Evolutionary conservation across 2,329 filamentous ascomycete species (phyloP), one percentile per base, ranked within the genome.

Genomic region (Cordyceps javanica): DNA sequence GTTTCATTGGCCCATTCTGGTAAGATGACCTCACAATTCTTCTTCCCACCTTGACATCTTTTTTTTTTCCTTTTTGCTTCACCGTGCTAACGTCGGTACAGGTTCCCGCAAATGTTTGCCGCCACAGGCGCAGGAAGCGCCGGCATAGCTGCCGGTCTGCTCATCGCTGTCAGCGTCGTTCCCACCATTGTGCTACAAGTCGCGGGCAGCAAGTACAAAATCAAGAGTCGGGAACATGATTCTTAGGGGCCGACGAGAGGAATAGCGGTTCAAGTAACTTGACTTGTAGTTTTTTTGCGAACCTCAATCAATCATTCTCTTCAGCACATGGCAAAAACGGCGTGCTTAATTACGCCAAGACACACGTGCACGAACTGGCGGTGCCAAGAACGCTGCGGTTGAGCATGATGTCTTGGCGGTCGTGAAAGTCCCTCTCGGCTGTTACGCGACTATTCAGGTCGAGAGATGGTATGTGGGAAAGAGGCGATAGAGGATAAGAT

Each of bases 71-170:
- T n/a, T n/a, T n/a, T n/a, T n/a, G n/a, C 10, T 32, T 23, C 13
- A 28, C 21, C 7, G 25, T 38, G 13, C 25, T 46, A 10, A 36
- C 10, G 11, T 19, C 32, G 23, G 23, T 13, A 26, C n/a, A 55
- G 52, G 52, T 46, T 55, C 19, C 52, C 41, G 42, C 52, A 55
- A 46, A 46, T 55, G 52, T 55, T 55, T 30, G 10, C 14, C 8
- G 42, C 52, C 3, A 46, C 42, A 30, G 52, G 52, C n/a, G 41
- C 23, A 21, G 25, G 30, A 46, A 55, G 52, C 32, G 52, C 52
- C 8, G 52, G 41, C 11, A 21, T 55, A 4, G 42, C 52, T 23
- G 52, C 46, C 5, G 52, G 41, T 21, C 41, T 55, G 23, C 41
- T 55, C 16, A 16, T 55, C 7, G 52, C 41, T 21, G 52, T 46